Evolutionary conservation across 164 flowering plant genomes (phyloP).

Genomic region (Echeveria elegans): DNA sequence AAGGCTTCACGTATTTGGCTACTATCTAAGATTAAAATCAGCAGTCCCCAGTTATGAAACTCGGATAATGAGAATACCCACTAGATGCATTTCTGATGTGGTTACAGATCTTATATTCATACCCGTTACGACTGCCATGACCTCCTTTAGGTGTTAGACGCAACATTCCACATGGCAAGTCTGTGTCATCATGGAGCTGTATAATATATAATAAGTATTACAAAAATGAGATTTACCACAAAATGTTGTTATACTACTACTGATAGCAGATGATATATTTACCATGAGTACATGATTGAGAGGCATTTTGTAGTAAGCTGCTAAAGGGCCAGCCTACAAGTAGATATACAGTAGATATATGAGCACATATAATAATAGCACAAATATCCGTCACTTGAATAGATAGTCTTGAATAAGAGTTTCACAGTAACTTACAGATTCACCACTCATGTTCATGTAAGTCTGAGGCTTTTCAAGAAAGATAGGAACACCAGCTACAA

Average conservation of each 20-base stretch:
- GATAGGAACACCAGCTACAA: slow-evolving; percentile 58
- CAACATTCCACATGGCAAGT: slow-evolving; percentile 91
- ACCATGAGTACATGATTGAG: slow-evolving; percentile 89
- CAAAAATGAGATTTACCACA: slow-evolving; percentile 4
- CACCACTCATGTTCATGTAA: slow-evolving; percentile 93
- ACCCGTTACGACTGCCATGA: slow-evolving; percentile 90
- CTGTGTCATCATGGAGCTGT: slow-evolving; percentile 70
- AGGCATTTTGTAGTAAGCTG: slow-evolving; percentile 90
- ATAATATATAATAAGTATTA: slow-evolving; percentile 17
- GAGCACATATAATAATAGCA: no score
- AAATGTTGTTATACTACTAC: not conserved
- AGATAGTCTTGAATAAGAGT: not conserved
- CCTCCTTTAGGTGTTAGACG: slow-evolving; percentile 71
- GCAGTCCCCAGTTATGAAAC: no score
- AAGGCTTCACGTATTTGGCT: not conserved
- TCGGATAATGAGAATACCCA: not conserved
- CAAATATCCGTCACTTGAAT: not conserved
- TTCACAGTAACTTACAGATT: slow-evolving; percentile 51
- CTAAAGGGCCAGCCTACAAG: slow-evolving; percentile 78
- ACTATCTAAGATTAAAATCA: no score
- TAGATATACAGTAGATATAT: not conserved
- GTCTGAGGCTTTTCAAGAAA: slow-evolving; percentile 96
- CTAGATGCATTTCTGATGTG: not conserved
- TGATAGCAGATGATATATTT: slow-evolving; percentile 9
- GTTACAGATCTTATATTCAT: slow-evolving; percentile 12